Conservation (phyloP, 352 stramenopile genomes). For the Globisporangium carolinianum region DNA sequence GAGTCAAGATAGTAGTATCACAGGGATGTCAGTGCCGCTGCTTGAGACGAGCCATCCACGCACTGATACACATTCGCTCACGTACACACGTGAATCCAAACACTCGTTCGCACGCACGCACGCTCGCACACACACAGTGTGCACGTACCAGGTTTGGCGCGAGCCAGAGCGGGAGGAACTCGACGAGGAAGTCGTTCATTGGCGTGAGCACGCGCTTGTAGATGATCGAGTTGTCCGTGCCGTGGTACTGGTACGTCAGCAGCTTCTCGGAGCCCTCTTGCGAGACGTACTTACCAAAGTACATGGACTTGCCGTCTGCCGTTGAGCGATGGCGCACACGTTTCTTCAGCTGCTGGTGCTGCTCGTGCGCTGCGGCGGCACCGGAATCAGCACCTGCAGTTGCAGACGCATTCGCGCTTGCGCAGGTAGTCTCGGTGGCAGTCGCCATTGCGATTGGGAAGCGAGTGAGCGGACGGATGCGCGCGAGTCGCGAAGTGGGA, state of each 20-base stretch:
- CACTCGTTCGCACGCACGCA: not conserved
- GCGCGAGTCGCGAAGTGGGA: not conserved
- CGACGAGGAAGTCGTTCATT: constrained; percentile 81
- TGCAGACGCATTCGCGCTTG: not conserved
- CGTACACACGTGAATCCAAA: no score
- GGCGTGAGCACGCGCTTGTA: constrained; percentile 84
- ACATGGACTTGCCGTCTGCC: constrained; percentile 73
- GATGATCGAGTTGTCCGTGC: constrained; percentile 79
- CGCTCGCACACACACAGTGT: not conserved
- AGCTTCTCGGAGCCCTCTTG: constrained; percentile 82
- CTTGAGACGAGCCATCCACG: not conserved
- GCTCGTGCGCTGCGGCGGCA: constrained; percentile 12
- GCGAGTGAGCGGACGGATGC: no score
- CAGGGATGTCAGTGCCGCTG: not conserved
- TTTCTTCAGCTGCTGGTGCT: constrained; percentile 40
- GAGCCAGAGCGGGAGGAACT: constrained; percentile 71
- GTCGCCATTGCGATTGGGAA: constrained; percentile 4
- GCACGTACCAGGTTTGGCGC: constrained; percentile 62
- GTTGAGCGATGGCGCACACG: constrained; percentile 68
- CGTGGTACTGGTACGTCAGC: constrained; percentile 83
- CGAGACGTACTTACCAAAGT: constrained; percentile 86
- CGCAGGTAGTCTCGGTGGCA: constrained; percentile 2
- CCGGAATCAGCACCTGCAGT: not conserved
- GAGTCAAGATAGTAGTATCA: constrained; percentile 1
- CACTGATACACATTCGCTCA: not conserved